These are phyloP conservation scores for Amanita phalloides DNA, from an alignment of 768 basidiomycete genomes.

Conservation along the genomic window DNA sequence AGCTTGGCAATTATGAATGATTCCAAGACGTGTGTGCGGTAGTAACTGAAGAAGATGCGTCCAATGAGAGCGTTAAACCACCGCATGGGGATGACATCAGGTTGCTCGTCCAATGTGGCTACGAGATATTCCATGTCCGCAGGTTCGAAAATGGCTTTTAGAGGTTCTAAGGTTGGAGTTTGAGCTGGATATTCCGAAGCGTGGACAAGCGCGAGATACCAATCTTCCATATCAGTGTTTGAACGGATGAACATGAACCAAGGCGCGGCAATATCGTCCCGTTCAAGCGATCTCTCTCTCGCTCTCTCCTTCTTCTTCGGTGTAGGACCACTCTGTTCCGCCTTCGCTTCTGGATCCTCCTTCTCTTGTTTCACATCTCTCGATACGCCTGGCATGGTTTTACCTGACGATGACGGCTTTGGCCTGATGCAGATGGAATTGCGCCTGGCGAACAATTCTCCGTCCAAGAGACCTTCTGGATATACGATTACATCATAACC, in stretches of 20 bases:
- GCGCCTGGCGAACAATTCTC: conserved; percentile 83
- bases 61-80: conserved; percentile 96
- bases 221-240: conserved; percentile 94
- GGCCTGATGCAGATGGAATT: conserved; percentile 78
- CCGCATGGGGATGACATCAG: conserved; percentile 93
- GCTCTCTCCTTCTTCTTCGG: conserved; percentile 27
- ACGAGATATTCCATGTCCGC: conserved; percentile 80
- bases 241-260: conserved; percentile 94
- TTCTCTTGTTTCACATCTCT: conserved; percentile 37
- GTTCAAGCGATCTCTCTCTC: conserved; percentile 21
- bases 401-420: conserved; percentile 23
- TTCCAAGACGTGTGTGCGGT: conserved; percentile 76
- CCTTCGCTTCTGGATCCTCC: conserved; percentile 20
- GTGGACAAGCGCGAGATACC: conserved; percentile 78
- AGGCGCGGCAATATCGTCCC: conserved; percentile 42
- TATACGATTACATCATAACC: conserved; percentile 68
- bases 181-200: conserved; percentile 56
- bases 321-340: conserved; percentile 15
- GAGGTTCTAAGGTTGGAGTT: conserved; percentile 47
- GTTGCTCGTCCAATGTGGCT: conserved; percentile 79
- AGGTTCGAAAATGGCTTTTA: conserved; percentile 57
- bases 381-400: conserved; percentile 36
- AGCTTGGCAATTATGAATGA: conserved; percentile 75
- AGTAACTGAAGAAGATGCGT: conserved; percentile 86
- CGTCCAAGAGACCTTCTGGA: conserved; percentile 69